Percentiles rank a stretch among this genome's conserved stretches.
These are phyloP conservation scores for Neurospora sp. DNA, from an alignment of 2,329 filamentous ascomycete genomes.

Conservation along the genomic window DNA sequence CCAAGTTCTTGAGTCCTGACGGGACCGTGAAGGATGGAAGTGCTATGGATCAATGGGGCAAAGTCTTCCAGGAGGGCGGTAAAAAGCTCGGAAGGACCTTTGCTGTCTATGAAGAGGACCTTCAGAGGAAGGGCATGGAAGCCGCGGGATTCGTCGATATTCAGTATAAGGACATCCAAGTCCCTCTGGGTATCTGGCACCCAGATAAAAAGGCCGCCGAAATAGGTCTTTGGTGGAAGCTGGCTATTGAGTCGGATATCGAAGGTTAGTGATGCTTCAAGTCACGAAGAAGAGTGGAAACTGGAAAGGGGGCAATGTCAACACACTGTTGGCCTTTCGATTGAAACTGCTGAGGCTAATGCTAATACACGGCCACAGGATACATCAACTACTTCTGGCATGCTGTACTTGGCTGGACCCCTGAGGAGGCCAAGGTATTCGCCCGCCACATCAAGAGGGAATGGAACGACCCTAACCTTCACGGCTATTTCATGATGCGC, in stretches of 20 bases:
- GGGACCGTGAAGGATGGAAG: constrained; percentile 27
- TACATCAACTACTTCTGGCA: constrained; percentile 7
- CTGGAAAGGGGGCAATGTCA: not conserved
- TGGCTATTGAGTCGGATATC: constrained; percentile 5
- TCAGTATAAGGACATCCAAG: constrained; percentile 13
- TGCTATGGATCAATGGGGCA: constrained; percentile 32
- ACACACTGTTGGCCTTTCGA: not conserved
- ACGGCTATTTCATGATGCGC: not conserved
- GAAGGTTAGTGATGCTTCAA: constrained; percentile 5
- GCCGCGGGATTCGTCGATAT: constrained; percentile 20
- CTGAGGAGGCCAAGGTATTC: constrained; percentile 7
- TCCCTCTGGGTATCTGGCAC: constrained; percentile 1
- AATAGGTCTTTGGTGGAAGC: not conserved
- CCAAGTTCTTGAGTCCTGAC: constrained; percentile 24
- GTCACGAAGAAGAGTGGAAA: not conserved
- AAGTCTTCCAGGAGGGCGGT: constrained; percentile 14
- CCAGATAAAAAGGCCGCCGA: not conserved
- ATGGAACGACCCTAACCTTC: constrained; percentile 6
- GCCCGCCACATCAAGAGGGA: constrained; percentile 8
- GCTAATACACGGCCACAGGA: not conserved
- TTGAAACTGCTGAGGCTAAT: not conserved
- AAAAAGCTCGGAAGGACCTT: constrained; percentile 11
- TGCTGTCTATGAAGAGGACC: constrained; percentile 18
- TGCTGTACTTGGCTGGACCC: constrained; percentile 9
- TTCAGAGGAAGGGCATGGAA: constrained; percentile 27